Conservation (phyloP, 2,329 filamentous ascomycete genomes). For the Ceratocystis destructans region DNA sequence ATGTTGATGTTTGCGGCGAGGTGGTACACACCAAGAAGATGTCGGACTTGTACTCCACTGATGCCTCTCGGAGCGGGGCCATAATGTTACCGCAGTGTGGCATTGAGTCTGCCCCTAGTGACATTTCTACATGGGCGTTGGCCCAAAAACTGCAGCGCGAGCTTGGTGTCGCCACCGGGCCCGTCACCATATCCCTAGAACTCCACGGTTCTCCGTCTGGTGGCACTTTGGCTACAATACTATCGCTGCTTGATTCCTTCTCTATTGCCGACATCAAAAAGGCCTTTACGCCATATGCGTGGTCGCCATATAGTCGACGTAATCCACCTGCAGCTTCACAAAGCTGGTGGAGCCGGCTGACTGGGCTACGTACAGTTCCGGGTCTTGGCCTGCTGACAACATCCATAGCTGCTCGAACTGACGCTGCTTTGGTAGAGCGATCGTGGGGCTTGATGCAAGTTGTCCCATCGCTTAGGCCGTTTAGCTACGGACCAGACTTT, state of each 20-base stretch:
- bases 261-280: constrained; percentile 34
- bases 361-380: constrained; percentile 37
- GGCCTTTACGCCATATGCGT: constrained; percentile 37
- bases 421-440: constrained; percentile 43
- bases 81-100: constrained; percentile 49
- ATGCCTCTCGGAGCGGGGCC: constrained; percentile 40
- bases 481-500: constrained; percentile 49
- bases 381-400: constrained; percentile 43
- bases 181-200: constrained; percentile 40
- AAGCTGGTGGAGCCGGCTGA: constrained; percentile 34
- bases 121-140: constrained; percentile 43
- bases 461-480: constrained; percentile 30
- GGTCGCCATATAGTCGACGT: constrained; percentile 42
- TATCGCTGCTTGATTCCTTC: constrained; percentile 45
- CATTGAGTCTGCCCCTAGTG: constrained; percentile 48
- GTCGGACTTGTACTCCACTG: constrained; percentile 44
- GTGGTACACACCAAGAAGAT: constrained; percentile 43
- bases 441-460: constrained; percentile 47
- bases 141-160: constrained; percentile 37
- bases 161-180: constrained; percentile 36
- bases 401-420: constrained; percentile 36
- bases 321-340: constrained; percentile 23
- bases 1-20: constrained; percentile 50
- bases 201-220: constrained; percentile 41
- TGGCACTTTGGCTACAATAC: constrained; percentile 53